A percentile compares a stretch with the other conserved stretches of the same genome.
These are phyloP conservation scores for Epichloe gansuensis DNA, from an alignment of 2,329 filamentous ascomycete genomes.

Conservation along the genomic window DNA sequence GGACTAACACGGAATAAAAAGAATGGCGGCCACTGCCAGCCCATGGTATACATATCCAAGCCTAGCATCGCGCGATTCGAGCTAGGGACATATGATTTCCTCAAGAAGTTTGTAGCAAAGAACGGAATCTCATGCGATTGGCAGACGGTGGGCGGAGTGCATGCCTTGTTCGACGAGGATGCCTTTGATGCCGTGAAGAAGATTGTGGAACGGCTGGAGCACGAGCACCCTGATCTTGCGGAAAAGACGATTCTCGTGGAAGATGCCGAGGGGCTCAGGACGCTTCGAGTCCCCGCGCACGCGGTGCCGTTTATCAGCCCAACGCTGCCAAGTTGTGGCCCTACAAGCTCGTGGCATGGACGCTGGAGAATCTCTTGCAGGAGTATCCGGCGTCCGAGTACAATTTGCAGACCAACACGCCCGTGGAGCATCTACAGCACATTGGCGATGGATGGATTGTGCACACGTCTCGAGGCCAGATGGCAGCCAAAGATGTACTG, in stretches of 20 bases:
- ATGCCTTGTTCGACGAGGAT: conserved; percentile 45
- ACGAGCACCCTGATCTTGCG: conserved; percentile 43
- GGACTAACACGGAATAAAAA: conserved; percentile 14
- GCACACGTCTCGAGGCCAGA: conserved; percentile 55
- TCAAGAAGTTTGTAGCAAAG: conserved; percentile 43
- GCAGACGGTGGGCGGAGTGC: conserved; percentile 48
- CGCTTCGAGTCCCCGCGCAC: conserved; percentile 41
- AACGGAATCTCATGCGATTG: conserved; percentile 60
- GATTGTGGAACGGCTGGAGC: conserved; percentile 38
- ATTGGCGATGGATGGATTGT: conserved; percentile 40
- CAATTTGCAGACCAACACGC: conserved; percentile 65
- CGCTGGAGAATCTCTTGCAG: conserved; percentile 48
- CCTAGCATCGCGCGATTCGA: conserved; percentile 59
- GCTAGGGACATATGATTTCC: conserved; percentile 50
- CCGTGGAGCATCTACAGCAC: conserved; percentile 40
- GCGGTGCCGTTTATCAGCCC: conserved; percentile 52
- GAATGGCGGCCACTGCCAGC: conserved; percentile 67
- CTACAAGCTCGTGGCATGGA: conserved; percentile 68
- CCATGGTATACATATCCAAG: conserved; percentile 49
- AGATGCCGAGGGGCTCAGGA: conserved; percentile 28
- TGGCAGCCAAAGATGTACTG: conserved; percentile 52
- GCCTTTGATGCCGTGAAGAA: conserved; percentile 40
- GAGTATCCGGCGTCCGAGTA: conserved; percentile 32
- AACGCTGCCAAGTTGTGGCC: conserved; percentile 65
- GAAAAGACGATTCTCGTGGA: conserved; percentile 31